phyloP scores from a whole-genome alignment of 2,329 filamentous ascomycete species.

The Ramichloridium luteum region DNA sequence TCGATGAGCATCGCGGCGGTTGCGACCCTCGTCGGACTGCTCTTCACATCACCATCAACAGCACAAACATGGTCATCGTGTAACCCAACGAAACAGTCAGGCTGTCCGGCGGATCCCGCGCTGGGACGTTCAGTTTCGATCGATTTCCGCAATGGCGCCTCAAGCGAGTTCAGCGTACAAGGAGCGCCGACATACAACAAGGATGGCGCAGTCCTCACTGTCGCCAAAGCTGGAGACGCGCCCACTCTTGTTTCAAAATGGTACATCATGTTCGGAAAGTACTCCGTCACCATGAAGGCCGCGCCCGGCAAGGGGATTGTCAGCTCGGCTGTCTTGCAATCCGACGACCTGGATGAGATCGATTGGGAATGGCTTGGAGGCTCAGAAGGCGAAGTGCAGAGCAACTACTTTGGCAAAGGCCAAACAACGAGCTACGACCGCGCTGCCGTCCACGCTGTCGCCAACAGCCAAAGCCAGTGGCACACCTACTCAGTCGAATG shows the following conservation, averaged over 20 bases:
- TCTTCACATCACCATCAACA: constrained; percentile 28
- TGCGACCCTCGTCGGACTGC: constrained; percentile 25
- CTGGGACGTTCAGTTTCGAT: constrained; percentile 71
- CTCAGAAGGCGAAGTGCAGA: constrained; percentile 66
- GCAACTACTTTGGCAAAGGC: constrained; percentile 95
- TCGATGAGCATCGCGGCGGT: constrained; percentile 27
- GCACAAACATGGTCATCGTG: constrained; percentile 46
- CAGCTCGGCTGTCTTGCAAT: constrained; percentile 81
- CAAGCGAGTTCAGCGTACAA: constrained; percentile 63
- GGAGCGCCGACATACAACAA: constrained; percentile 55
- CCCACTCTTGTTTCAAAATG: constrained; percentile 81
- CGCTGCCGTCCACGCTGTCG: constrained; percentile 61
- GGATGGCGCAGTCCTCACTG: constrained; percentile 71
- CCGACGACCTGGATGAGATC: constrained; percentile 87
- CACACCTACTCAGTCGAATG: constrained; percentile 88
- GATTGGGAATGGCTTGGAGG: constrained; percentile 94
- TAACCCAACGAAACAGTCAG: constrained; percentile 42
- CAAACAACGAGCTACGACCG: constrained; percentile 76
- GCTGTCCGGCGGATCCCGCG: constrained; percentile 64
- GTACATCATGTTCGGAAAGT: constrained; percentile 98
- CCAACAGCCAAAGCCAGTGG: constrained; percentile 59
- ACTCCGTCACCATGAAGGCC: constrained; percentile 73
- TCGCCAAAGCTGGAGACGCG: constrained; percentile 64
- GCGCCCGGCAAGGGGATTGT: constrained; percentile 86
- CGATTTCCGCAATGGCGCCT: constrained; percentile 68